Evolutionary conservation across 2,329 filamentous ascomycete species (phyloP), one percentile per base, ranked within the genome.

Genomic region (Pestalotiopsis sp.): DNA sequence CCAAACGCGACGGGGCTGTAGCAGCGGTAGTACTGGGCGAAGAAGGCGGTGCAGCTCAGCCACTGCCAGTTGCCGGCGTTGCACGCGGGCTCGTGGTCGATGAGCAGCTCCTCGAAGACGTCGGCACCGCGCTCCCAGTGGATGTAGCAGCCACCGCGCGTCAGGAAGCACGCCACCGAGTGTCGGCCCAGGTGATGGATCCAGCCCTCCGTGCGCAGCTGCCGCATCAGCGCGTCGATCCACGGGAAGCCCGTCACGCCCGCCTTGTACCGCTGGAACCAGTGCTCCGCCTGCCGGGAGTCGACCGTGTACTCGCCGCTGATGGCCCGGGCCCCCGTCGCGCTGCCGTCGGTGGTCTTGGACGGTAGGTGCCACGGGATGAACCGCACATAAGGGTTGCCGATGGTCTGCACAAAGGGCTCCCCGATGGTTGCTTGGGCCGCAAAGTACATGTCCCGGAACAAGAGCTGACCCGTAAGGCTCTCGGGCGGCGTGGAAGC

Each of bases 371-470:
- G 91, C 92, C 92, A 95, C 3, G 92, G 92, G 14, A 95, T 88
- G 78, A 94, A 94, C n/a, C 92, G 86, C 52, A 88, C 91, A 71
- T 91, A 81, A 0, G 85, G 78, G 74, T 95, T 95, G 45, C 87
- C 86, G 63, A 87, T 81, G 0, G 90, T 91, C 74, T 93, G 91
- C 1, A 81, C 83, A 72, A 93, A 94, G 0, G 81, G 74, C 39
- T 86, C 83, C 0, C 92, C 92, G 1, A 94, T 81, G 0, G 87
- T 85, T 0, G 92, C 91, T 76, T 95, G 92, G 0, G 92, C 92
- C 14, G 87, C 92, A 73, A 95, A 94, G 79, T 94, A 95, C 92
- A 95, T 95, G 76, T 95, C 92, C 17, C 92, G 86, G 77, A 95
- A 95, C 12, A 94, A 82, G 1, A 95, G 79, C 73, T 95, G 92